Evolutionary conservation across 208 protist genomes (phyloP), one percentile per base, ranked within the genome.

Genomic region (Trypanosoma boissoni): DNA sequence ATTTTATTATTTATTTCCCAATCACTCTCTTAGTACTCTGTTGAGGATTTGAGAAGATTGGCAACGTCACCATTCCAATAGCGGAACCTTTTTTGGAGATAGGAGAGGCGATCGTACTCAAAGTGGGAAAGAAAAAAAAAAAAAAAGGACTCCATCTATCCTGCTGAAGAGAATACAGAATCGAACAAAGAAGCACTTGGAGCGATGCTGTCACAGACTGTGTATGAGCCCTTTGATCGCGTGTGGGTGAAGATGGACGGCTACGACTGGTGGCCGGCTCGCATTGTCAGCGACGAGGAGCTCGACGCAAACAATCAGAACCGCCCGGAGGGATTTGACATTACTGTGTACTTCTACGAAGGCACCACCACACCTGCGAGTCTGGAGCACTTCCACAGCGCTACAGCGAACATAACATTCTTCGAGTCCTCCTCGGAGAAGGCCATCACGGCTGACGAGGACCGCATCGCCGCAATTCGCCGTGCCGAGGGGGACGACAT

Each of bases 381-480:
- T 29, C 48, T 82, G 2, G 65, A 75, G 39, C 64, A 82, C 66
- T 81, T 89, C 26, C 48, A 56, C 54, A 55, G 53, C 55, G 64
- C 77, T 7, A 70, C 64, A 3, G 63, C 64, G 4, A 48, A 76
- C 54, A 82, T 94, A 31, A 80, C 77, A 45, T 88, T 78, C 70
- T 91, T 94, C 51, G 88, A 94, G 58, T 76, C 78, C 9, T 91
- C 82, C 3, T 94, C 88, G 7, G 74, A 84, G 57, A 94, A 94
- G 74, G 88, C 88, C 5, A 84, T 94, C 55, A 89, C 84, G 23
- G 68, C 39, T 14, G 72, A 88, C 58, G 54, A 53, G 32, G 82
- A 88, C 59, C 72, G 83, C 20, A 57, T 75, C 34, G 76, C 60
- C 42, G 79, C 88, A 16, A 90, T 94, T 52, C 71, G 49, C 9